Evolutionary conservation across 2,329 filamentous ascomycete genomes (phyloP), one percentile per base, ranked within the genome.

Genomic region (Hirsutella minnesotensis): DNA sequence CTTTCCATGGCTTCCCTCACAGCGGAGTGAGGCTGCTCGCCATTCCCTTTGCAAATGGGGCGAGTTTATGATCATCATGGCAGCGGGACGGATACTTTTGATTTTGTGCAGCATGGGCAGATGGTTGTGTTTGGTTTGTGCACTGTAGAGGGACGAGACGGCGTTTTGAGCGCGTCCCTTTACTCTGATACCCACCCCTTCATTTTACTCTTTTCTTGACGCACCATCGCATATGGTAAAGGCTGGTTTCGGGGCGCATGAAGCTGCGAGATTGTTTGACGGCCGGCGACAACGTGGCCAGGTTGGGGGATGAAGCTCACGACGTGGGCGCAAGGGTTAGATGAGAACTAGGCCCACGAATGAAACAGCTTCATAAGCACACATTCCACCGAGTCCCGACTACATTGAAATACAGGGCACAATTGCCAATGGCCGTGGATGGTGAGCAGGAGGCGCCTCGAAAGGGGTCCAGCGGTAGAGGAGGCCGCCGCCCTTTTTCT

Each of bases 151-250:
- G 50, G 53, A 46, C 51, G 52, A 51, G 47, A 48, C 48, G 53
- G 56, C 55, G 57, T 44, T 55, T 27, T 53, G 49, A 47, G 51
- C 44, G 53, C 52, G 53, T 50, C 51, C 52, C 35, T 21, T 9
- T 56, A 49, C 53, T 51, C 49, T 54, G 57, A 60, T 60, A 60
- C 57, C 57, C 57, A 57, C 21, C 36, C 21, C 18, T 24, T n/a
- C 36, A 21, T 24, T 24, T 38, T 35, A 16, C 15, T 24, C 21
- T 38, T 19, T 38, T 12, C 18, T 22, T 5, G 33, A 35, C 15
- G 33, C 33, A 35, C 33, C 33, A 35, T 18, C 56, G 54, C 53
- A 56, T 54, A 50, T 52, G 54, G n/a, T 9, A 16, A 41, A n/a
- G 20, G 31, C 20, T n/a, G 33, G 8, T 27, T 27, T 27, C 12